A percentile compares a stretch with the other conserved stretches of the same genome.
phyloP scores from a whole-genome alignment of 176 grass and related monocot genomes.

The Ensete glaucum region DNA sequence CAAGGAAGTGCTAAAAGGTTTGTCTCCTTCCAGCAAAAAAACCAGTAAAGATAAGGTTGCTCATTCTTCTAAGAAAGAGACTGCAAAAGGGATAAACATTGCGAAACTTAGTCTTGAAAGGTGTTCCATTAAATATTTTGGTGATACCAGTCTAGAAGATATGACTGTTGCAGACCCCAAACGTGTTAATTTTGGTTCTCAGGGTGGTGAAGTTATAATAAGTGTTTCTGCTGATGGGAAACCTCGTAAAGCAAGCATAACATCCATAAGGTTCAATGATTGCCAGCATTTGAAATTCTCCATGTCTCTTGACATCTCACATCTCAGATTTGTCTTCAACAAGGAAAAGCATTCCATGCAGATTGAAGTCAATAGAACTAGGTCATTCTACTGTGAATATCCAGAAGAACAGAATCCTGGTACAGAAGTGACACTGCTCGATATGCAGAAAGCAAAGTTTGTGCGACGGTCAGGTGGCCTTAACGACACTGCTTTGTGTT shows the following conservation, averaged over 20 bases:
- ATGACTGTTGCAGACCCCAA: constrained; percentile 83
- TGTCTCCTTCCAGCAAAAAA: constrained; percentile 49
- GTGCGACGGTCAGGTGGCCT: constrained; percentile 65
- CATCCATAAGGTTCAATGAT: constrained; percentile 36
- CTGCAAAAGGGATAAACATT: constrained; percentile 48
- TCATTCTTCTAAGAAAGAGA: constrained; percentile 36
- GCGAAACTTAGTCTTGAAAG: constrained; percentile 54
- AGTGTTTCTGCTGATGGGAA: constrained; percentile 44
- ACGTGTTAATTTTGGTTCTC: constrained; percentile 88
- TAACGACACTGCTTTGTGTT: constrained; percentile 63
- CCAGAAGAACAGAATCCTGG: constrained; percentile 44
- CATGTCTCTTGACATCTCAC: constrained; percentile 62
- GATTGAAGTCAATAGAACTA: constrained; percentile 64
- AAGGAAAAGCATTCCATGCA: constrained; percentile 86
- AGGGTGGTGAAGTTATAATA: constrained; percentile 70
- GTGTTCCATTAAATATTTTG: constrained; percentile 58
- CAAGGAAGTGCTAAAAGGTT: constrained; percentile 63
- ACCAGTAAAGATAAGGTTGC: constrained; percentile 28
- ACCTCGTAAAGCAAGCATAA: constrained; percentile 65
- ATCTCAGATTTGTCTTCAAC: constrained; percentile 49
- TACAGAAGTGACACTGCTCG: constrained; percentile 45
- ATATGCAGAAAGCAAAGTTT: constrained; percentile 79
- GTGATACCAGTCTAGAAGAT: constrained; percentile 64
- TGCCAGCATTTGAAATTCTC: constrained; percentile 65
- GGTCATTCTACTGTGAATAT: constrained; percentile 53